phyloP scores from a whole-genome alignment of 768 basidiomycete genomes.

The Agrocybe pediades region DNA sequence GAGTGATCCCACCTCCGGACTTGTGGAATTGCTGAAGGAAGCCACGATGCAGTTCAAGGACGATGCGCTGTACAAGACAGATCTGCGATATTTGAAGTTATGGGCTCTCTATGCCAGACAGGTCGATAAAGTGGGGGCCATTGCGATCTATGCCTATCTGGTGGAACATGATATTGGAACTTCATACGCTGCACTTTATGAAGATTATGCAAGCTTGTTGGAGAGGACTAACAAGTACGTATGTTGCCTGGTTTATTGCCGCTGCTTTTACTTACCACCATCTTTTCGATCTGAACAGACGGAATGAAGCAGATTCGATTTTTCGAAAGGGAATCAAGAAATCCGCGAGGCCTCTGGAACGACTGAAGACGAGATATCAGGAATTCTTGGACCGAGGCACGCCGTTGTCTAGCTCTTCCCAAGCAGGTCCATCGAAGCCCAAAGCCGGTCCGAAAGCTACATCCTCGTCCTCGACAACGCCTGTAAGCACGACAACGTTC shows the following conservation, averaged over 20 bases:
- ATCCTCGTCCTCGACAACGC: constrained; percentile 20
- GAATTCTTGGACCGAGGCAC: constrained; percentile 72
- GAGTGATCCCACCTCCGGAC: constrained; percentile 66
- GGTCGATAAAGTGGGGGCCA: constrained; percentile 68
- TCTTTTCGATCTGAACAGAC: constrained; percentile 40
- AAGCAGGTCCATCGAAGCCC: constrained; percentile 15
- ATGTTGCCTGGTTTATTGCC: constrained; percentile 27
- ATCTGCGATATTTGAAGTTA: constrained; percentile 87
- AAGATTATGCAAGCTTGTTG: constrained; percentile 84
- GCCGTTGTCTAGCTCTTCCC: constrained; percentile 18
- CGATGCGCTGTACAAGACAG: constrained; percentile 83
- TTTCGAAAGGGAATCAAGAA: constrained; percentile 84
- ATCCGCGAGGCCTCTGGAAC: constrained; percentile 78
- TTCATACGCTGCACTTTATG: constrained; percentile 79
- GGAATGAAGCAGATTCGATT: constrained; percentile 75
- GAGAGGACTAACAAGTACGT: constrained; percentile 75
- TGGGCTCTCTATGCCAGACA: constrained; percentile 89
- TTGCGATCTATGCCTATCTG: constrained; percentile 74
- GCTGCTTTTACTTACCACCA: neutral
- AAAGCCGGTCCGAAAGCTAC: constrained; percentile 9
- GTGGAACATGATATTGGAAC: constrained; percentile 76
- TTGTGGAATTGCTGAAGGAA: constrained; percentile 82
- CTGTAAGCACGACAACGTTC: constrained; percentile 29
- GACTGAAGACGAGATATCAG: constrained; percentile 78
- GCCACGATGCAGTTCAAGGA: constrained; percentile 79